These are phyloP conservation scores for Solanum gracilifrons DNA, from an alignment of 257 asterid species.

Conservation along the genomic window DNA sequence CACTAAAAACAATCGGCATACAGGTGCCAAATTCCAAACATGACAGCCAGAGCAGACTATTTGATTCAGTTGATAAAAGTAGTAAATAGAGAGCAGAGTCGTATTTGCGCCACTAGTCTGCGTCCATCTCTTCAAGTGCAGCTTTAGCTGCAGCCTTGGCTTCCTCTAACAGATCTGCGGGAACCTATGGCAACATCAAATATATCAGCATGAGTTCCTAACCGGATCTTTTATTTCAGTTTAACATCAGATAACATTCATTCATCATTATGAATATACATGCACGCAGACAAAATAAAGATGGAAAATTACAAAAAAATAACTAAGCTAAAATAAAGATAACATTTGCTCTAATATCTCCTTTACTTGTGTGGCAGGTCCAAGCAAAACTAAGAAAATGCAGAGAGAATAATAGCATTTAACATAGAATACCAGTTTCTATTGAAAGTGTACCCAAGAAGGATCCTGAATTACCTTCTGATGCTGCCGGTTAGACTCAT, in stretches of 20 bases:
- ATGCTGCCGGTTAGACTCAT: conserved; percentile 92
- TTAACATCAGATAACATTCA: not conserved
- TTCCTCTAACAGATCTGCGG: conserved; percentile 65
- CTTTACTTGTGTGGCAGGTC: not conserved
- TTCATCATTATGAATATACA: not conserved
- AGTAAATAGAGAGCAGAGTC: not conserved
- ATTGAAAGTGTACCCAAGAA: not conserved
- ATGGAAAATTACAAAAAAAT: not conserved
- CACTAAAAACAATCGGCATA: not conserved
- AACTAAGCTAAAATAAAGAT: not conserved
- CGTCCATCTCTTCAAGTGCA: conserved; percentile 98
- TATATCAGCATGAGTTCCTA: not conserved
- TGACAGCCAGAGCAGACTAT: not conserved
- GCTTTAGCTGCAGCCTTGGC: conserved; percentile 91
- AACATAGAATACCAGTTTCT: not conserved
- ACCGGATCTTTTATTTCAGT: not conserved
- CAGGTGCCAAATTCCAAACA: not conserved
- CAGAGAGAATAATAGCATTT: not conserved
- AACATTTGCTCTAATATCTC: not conserved
- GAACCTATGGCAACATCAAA: conserved; percentile 44
- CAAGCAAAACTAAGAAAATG: not conserved
- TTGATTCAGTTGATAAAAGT: not conserved
- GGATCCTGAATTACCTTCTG: conserved; percentile 50
- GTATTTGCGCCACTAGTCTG: conserved; percentile 31
- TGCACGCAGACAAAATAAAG: not conserved